These are phyloP conservation scores for Lachnellula subtilissima DNA, from an alignment of 2,329 filamentous ascomycete species.

Conservation along the genomic window DNA sequence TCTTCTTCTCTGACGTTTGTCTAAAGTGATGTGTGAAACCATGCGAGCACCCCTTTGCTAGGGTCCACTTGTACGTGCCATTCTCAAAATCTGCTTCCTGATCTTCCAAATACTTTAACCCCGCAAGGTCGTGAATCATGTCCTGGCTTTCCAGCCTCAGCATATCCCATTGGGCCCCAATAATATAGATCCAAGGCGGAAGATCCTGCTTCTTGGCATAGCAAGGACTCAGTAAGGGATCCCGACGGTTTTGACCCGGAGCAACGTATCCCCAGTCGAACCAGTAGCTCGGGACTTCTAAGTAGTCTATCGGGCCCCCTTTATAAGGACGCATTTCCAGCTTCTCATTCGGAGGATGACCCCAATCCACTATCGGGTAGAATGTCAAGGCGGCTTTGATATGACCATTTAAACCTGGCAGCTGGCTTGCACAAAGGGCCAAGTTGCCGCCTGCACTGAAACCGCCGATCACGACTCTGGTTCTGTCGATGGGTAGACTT, in stretches of 20 bases:
- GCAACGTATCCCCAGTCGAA: constrained; percentile 21
- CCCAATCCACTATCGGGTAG: constrained; percentile 41
- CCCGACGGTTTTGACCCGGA: constrained; percentile 13
- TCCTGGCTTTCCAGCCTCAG: constrained; percentile 11
- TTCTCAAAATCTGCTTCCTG: constrained; percentile 2
- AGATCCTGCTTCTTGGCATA: constrained; percentile 19
- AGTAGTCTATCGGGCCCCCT: constrained; percentile 1
- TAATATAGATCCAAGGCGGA: constrained; percentile 20
- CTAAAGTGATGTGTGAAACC: constrained; percentile 1
- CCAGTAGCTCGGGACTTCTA: neutral
- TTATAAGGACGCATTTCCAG: constrained; percentile 20
- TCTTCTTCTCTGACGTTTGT: neutral
- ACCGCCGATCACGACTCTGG: no score
- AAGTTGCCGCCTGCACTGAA: constrained; percentile 36
- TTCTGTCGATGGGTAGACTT: no score
- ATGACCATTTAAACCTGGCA: constrained; percentile 29
- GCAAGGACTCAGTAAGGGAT: constrained; percentile 18
- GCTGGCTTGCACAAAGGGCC: constrained; percentile 36
- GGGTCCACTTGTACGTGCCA: constrained; percentile 8
- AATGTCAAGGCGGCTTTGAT: constrained; percentile 37
- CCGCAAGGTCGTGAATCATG: constrained; percentile 5
- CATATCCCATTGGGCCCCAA: constrained; percentile 23
- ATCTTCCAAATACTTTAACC: neutral
- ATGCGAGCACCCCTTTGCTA: constrained; percentile 4
- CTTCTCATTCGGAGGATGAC: constrained; percentile 27